A percentile compares a stretch with the other conserved stretches of the same genome.
These are phyloP conservation scores for Prunus salicina DNA, from an alignment of 306 rosid genomes.

Conservation along the genomic window DNA sequence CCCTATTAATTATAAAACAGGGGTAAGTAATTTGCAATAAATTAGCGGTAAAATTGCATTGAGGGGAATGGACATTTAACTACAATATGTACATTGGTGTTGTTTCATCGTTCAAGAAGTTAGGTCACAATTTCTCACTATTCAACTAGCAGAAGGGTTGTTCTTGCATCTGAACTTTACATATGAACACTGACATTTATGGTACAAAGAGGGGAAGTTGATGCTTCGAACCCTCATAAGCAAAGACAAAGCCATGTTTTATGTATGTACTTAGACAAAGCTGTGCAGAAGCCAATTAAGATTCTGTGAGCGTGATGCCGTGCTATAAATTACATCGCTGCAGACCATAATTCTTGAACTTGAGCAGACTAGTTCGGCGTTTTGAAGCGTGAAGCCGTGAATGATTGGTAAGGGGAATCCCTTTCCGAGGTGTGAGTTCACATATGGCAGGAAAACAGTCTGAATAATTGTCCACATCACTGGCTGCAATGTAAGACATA, in stretches of 20 bases:
- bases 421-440: constrained; percentile 59
- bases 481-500: constrained; percentile 57
- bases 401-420: constrained; percentile 80
- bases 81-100: not conserved
- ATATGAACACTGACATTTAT: not conserved
- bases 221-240: constrained; percentile 12
- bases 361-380: constrained; percentile 57
- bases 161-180: not conserved
- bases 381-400: constrained; percentile 65
- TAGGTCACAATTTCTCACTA: not conserved
- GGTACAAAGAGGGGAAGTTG: constrained; percentile 22
- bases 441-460: constrained; percentile 69
- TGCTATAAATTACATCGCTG: constrained; percentile 45
- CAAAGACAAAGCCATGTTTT: constrained; percentile 12
- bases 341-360: constrained; percentile 60
- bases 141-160: not conserved
- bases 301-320: constrained; percentile 30
- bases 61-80: no score
- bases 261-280: not conserved
- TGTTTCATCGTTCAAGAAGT: not conserved
- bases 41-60: not conserved
- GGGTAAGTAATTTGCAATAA: not conserved
- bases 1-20: not conserved
- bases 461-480: constrained; percentile 60
- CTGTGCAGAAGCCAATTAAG: constrained; percentile 12